A percentile compares a stretch with the other conserved stretches of the same genome.
Evolutionary conservation across 176 grass and related monocot species (phyloP).

Genomic region (Musa beccarii): DNA sequence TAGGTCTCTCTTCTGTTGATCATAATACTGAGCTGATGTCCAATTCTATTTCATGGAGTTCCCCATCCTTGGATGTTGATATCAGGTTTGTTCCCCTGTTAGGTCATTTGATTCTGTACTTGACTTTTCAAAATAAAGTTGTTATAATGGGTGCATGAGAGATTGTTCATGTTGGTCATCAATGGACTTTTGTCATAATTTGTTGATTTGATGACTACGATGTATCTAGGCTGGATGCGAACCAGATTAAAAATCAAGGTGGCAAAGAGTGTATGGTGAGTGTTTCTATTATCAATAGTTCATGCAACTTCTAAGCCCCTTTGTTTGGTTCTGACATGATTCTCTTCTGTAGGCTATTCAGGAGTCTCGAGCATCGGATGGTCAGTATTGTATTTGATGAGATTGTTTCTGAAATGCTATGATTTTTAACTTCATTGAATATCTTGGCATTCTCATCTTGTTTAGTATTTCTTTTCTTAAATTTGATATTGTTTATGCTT

Average conservation of each 20-base stretch:
- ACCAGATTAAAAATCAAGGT: not conserved
- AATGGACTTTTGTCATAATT: not conserved
- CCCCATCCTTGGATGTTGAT: not conserved
- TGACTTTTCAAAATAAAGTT: not conserved
- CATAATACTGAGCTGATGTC: not conserved
- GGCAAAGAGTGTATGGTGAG: not conserved
- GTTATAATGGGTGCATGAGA: not conserved
- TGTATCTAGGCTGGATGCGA: not conserved
- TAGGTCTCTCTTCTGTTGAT: not conserved
- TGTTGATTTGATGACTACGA: not conserved
- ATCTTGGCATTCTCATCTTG: not conserved
- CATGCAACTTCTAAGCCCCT: not conserved
- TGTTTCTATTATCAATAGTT: not conserved
- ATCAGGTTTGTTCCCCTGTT: not conserved
- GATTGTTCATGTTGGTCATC: not conserved
- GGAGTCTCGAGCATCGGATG: constrained; percentile 1
- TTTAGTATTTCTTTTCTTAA: not conserved
- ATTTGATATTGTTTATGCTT: not conserved
- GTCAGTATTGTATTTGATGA: not conserved
- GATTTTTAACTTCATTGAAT: not conserved
- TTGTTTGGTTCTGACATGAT: not conserved
- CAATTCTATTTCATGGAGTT: not conserved
- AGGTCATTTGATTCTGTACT: not conserved
- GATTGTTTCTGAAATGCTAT: not conserved
- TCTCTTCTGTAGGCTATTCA: constrained; percentile 12